Evolutionary conservation across 345 rosid genomes (phyloP).

Genomic region (Hibiscus trionum): DNA sequence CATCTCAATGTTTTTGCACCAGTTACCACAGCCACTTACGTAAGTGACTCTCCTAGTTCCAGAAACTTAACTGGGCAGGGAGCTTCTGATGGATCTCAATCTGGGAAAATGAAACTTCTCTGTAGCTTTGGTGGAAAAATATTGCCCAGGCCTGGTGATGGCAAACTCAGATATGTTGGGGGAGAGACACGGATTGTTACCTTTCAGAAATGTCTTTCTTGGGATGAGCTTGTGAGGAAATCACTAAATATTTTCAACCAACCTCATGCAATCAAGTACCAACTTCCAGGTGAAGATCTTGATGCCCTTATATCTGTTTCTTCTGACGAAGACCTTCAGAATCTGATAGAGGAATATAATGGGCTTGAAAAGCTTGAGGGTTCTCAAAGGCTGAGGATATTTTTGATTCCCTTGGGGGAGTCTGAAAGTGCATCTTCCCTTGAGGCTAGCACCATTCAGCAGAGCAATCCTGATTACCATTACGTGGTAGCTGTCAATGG

Average conservation of each 20-base stretch:
- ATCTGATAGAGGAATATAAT: slow-evolving; percentile 57
- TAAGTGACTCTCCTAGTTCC: slow-evolving; percentile 24
- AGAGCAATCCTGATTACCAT: slow-evolving; percentile 32
- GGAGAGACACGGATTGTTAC: slow-evolving; percentile 63
- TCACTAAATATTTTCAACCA: slow-evolving; percentile 42
- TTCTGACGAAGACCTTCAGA: slow-evolving; percentile 63
- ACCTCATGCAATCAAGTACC: slow-evolving; percentile 53
- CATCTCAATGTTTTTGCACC: slow-evolving; percentile 23
- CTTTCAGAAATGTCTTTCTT: slow-evolving; percentile 38
- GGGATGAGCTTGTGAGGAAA: slow-evolving; percentile 55
- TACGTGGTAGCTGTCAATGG: slow-evolving; percentile 43
- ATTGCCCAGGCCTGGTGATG: slow-evolving; percentile 60
- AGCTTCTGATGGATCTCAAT: slow-evolving; percentile 24
- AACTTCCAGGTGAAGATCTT: slow-evolving; percentile 74
- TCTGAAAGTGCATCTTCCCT: slow-evolving; percentile 29
- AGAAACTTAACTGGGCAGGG: slow-evolving; percentile 21
- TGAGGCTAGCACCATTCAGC: slow-evolving; percentile 30
- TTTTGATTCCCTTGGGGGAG: slow-evolving; percentile 51
- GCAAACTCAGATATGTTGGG: slow-evolving; percentile 58
- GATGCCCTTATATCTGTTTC: slow-evolving; percentile 59
- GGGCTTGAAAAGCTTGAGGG: slow-evolving; percentile 45
- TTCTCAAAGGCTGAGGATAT: slow-evolving; percentile 50
- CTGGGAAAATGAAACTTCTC: slow-evolving; percentile 49
- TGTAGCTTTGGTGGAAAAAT: slow-evolving; percentile 68
- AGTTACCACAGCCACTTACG: slow-evolving; percentile 15